Evolutionary conservation across 2,329 filamentous ascomycete genomes (phyloP).

Genomic region (Colletotrichum sp.): DNA sequence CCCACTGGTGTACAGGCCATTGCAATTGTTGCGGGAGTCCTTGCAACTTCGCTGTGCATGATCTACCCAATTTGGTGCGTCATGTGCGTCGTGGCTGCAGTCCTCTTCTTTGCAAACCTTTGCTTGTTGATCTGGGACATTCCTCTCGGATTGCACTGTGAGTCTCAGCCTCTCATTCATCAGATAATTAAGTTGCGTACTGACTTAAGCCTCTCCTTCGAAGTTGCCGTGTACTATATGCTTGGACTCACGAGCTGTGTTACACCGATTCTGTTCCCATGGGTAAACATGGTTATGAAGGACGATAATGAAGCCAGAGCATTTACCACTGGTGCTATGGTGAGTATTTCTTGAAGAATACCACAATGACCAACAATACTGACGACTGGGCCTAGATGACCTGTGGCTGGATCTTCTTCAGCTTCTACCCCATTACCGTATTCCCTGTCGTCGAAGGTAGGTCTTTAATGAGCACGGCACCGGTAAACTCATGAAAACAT

Average conservation of each 20-base stretch:
- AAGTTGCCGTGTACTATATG: constrained; percentile 20
- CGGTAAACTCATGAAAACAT: rapidly evolving
- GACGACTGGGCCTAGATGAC: background rate
- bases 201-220: background rate
- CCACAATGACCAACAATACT: background rate
- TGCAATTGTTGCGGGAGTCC: constrained; percentile 24
- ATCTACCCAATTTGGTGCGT: constrained; percentile 34
- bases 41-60: constrained; percentile 31
- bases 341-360: background rate
- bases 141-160: constrained; percentile 19
- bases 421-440: constrained; percentile 21
- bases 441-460: constrained; percentile 18
- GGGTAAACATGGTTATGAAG: constrained; percentile 21
- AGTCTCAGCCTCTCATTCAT: background rate
- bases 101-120: constrained; percentile 19
- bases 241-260: constrained; percentile 21
- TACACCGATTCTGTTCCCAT: constrained; percentile 22
- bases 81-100: constrained; percentile 23
- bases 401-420: constrained; percentile 18
- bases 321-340: constrained; percentile 24
- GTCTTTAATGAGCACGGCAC: background rate
- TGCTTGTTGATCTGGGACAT: constrained; percentile 22
- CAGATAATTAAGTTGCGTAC: background rate
- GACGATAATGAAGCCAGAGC: constrained; percentile 20
- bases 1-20: constrained; percentile 23